Evolutionary conservation across 2,329 filamentous ascomycete genomes (phyloP).

Genomic region (Tolypocladium capitatum): DNA sequence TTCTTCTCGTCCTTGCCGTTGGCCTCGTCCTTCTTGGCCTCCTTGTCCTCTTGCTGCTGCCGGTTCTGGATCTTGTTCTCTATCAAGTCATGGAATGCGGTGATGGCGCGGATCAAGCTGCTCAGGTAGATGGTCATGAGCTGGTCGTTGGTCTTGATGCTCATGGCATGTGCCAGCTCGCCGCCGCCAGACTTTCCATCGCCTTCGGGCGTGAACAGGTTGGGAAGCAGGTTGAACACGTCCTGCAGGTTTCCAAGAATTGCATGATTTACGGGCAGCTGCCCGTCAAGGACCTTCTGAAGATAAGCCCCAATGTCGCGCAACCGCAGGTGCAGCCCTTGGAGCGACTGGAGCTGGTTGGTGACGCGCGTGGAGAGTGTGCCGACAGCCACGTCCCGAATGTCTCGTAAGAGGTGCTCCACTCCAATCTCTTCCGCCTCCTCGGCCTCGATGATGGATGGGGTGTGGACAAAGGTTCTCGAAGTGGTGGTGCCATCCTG

Average conservation of each 20-base stretch:
- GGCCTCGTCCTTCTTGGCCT: constrained; percentile 63
- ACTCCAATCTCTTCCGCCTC: constrained; percentile 98
- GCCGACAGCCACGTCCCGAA: constrained; percentile 93
- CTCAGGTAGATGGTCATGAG: constrained; percentile 97
- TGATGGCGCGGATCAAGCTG: constrained; percentile 93
- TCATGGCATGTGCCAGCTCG: constrained; percentile 92
- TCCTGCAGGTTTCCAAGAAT: constrained; percentile 98
- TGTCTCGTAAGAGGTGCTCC: constrained; percentile 93
- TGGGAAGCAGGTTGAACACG: constrained; percentile 95
- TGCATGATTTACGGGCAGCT: constrained; percentile 90
- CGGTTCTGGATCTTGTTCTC: constrained; percentile 99
- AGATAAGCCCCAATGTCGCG: constrained; percentile 93
- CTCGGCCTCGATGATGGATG: constrained; percentile 95
- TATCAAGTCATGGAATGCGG: constrained; percentile 96
- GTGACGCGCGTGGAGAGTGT: constrained; percentile 94
- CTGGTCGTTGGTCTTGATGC: constrained; percentile 98
- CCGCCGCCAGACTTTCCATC: constrained; percentile 55
- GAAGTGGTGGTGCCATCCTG: constrained; percentile 94
- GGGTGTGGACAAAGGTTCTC: constrained; percentile 96
- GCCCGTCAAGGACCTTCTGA: constrained; percentile 85
- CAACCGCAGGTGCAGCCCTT: constrained; percentile 86
- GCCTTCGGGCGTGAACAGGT: constrained; percentile 72
- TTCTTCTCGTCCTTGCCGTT: constrained; percentile 49
- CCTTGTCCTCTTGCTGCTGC: constrained; percentile 92
- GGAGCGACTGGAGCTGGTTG: constrained; percentile 91